Evolutionary conservation across 73 alveolate genomes (phyloP), one percentile per base, ranked within the genome.

Genomic region (Paramecium pentaurelia): DNA sequence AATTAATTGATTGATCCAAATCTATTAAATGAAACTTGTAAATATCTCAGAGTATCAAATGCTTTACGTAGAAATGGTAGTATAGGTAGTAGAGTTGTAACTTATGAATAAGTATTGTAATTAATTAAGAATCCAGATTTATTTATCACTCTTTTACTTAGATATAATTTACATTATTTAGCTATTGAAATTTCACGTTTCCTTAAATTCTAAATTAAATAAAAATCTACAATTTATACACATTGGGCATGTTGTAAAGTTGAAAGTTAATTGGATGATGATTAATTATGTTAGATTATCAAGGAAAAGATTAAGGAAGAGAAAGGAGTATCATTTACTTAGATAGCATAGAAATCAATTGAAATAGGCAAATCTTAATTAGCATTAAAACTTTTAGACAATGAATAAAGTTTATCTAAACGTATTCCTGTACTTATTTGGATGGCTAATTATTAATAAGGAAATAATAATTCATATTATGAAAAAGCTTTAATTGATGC

Each of bases 221-320:
- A 45, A 18, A 64, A 83, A 20, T 71, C 94, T 9, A 36, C 92
- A 25, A 93, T 93, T 20, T 93, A 60, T 88, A 88, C 86, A 16
- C 96, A 93, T 54, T 93, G 96, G 96, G 96, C 96, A 7, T 77
- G 92, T 71, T 86, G 93, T n/a, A 91, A 88, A 45, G 86, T 93
- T 8, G 86, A 77, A 54, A 68, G 54, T 6, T 36, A 86, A 27
- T 3, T 25, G 9, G 88, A 73, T 25, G 96, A 93, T 93, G 77
- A 89, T 25, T 54, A 68, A 71, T 60, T 93, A 47, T 90, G 90
- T 36, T 75, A 92, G 51, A 47, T 70, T 20, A 86, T 93, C 14
- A 84, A 71, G 11, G 85, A 51, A 14, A 93, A 93, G 45, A 87
- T 93, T 51, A 88, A 58, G 60, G 73, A 71, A n/a, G 92, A 83